A percentile compares a stretch with the other conserved stretches of the same genome.
Conservation (phyloP, 2,329 filamentous ascomycete species). For the Alternaria brassicicola region DNA sequence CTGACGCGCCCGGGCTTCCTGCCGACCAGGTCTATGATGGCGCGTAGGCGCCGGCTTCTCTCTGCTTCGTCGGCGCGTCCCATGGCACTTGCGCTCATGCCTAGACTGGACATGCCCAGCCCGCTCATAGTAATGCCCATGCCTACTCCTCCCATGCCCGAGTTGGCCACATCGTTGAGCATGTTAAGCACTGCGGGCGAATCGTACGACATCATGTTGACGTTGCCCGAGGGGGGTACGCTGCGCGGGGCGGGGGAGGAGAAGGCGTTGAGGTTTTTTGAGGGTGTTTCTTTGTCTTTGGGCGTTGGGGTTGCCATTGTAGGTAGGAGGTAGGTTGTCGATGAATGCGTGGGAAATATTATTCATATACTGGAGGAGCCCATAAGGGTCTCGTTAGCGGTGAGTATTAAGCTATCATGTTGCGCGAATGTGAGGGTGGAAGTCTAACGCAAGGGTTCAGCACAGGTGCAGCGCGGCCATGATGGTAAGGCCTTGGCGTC, state of each 20-base stretch:
- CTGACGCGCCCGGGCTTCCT: conserved; percentile 73
- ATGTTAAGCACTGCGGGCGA: conserved; percentile 53
- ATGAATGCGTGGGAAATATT: neutral
- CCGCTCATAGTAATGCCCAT: conserved; percentile 50
- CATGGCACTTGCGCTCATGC: conserved; percentile 46
- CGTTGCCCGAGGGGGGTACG: conserved; percentile 48
- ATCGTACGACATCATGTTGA: conserved; percentile 49
- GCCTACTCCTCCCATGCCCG: conserved; percentile 43
- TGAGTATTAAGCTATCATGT: neutral
- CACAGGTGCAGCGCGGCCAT: neutral
- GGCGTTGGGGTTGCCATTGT: conserved; percentile 49
- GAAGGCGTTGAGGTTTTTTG: conserved; percentile 47
- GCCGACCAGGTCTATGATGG: conserved; percentile 69
- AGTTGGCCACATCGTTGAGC: conserved; percentile 45
- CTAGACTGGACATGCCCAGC: conserved; percentile 50
- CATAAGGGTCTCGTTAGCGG: neutral
- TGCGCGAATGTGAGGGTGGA: neutral
- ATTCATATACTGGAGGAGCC: neutral
- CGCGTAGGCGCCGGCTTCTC: conserved; percentile 59
- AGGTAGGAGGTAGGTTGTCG: neutral
- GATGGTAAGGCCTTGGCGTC: conserved; percentile 3
- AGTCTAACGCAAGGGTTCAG: neutral
- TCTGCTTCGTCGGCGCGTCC: conserved; percentile 60
- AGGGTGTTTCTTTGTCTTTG: conserved; percentile 41
- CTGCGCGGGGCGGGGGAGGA: conserved; percentile 52